Percentiles rank a stretch among this genome's conserved stretches.
phyloP scores from a whole-genome alignment of 371 early-diverging fungal genomes.

The Apophysomyces trapeziformis region DNA sequence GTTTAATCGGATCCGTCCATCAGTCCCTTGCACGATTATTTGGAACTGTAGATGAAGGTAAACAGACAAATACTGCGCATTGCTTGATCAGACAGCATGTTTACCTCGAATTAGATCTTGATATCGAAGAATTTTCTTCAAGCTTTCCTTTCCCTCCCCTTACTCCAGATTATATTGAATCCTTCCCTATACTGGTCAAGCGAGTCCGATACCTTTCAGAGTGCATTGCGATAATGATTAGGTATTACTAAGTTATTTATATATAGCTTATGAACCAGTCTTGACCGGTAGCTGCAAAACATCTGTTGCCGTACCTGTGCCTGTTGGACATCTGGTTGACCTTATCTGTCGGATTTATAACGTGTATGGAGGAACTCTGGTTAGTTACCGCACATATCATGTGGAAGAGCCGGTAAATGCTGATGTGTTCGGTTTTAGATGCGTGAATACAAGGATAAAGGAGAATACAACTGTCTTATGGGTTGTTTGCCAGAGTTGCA shows the following conservation, averaged over 20 bases:
- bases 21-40: constrained; percentile 54
- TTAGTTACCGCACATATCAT: constrained; percentile 18
- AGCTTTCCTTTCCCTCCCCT: constrained; percentile 36
- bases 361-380: constrained; percentile 49
- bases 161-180: constrained; percentile 37
- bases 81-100: too few species aligned
- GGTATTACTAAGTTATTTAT: constrained; percentile 28
- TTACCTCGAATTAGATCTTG: constrained; percentile 23
- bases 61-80: neutral
- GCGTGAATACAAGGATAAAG: constrained; percentile 27
- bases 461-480: constrained; percentile 38
- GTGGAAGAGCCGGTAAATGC: too few species aligned
- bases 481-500: constrained; percentile 47
- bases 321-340: constrained; percentile 45
- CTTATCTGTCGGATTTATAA: constrained; percentile 53
- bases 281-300: constrained; percentile 34
- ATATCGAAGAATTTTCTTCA: constrained; percentile 20
- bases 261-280: neutral
- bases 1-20: constrained; percentile 58
- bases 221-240: constrained; percentile 38
- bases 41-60: constrained; percentile 67
- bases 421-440: constrained; percentile 17
- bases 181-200: constrained; percentile 45
- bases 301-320: constrained; percentile 41
- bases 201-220: constrained; percentile 40